phyloP scores from a whole-genome alignment of 2,329 filamentous ascomycete species.

The Cladophialophora exuberans region DNA sequence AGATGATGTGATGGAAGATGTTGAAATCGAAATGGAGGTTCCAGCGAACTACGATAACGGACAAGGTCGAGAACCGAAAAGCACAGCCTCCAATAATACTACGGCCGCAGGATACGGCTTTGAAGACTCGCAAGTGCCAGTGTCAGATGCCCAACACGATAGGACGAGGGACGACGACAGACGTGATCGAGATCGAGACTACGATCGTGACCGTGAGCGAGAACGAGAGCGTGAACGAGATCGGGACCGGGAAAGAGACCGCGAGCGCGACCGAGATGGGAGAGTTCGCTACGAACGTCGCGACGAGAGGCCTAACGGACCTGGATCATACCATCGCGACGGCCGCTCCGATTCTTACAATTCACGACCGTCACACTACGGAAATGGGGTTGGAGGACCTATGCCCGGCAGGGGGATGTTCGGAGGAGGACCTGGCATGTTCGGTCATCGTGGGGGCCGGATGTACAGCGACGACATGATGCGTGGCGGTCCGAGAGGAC shows the following conservation, averaged over 20 bases:
- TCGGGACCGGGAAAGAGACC: slow-evolving; percentile 20
- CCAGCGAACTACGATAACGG: slow-evolving; percentile 8
- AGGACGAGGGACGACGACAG: slow-evolving; percentile 26
- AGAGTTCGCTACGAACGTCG: slow-evolving; percentile 29
- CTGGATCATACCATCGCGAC: slow-evolving; percentile 17
- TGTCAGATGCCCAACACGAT: slow-evolving; percentile 19
- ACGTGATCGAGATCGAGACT: slow-evolving; percentile 22
- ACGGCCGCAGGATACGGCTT: slow-evolving; percentile 48
- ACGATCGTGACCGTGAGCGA: slow-evolving; percentile 20
- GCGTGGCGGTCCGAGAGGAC: slow-evolving; percentile 65
- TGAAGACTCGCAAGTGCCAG: slow-evolving; percentile 22
- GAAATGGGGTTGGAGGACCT: slow-evolving; percentile 29
- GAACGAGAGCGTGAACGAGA: slow-evolving; percentile 26
- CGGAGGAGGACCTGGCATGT: slow-evolving; percentile 17
- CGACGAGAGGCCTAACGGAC: slow-evolving; percentile 18
- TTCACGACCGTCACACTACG: slow-evolving; percentile 30
- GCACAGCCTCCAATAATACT: slow-evolving; percentile 39
- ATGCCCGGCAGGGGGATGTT: slow-evolving; percentile 16
- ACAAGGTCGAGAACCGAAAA: slow-evolving; percentile 21
- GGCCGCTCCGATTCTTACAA: slow-evolving; percentile 20
- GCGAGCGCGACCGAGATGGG: slow-evolving; percentile 23
- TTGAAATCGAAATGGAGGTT: slow-evolving; percentile 38
- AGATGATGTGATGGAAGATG: slow-evolving; percentile 34
- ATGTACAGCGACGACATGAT: slow-evolving; percentile 27
- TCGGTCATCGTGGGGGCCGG: slow-evolving; percentile 21